Percentiles rank a stretch among this genome's conserved stretches.
Conservation (phyloP, 306 rosid genomes). For the Rosa multiflora region DNA sequence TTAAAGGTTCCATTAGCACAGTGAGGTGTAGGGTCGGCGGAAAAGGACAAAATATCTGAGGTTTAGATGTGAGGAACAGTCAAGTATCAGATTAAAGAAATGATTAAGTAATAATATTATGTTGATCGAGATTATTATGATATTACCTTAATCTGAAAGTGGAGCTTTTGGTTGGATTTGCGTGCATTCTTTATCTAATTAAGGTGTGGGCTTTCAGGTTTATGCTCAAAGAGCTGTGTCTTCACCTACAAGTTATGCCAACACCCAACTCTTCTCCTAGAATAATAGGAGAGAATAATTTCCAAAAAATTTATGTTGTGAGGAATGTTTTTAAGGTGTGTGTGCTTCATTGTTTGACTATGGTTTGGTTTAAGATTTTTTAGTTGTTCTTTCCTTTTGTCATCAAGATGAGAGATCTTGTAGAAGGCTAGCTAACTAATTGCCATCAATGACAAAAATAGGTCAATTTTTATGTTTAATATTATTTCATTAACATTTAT, state of each 20-base stretch:
- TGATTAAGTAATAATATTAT: background rate
- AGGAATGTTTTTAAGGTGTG: background rate
- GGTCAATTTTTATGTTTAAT: too few relatives aligned
- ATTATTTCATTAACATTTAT: too few relatives aligned
- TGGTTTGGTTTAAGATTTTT: background rate
- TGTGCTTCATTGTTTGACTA: background rate
- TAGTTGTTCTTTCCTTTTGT: background rate
- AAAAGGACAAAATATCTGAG: background rate
- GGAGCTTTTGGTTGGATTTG: background rate
- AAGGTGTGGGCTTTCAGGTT: too few relatives aligned
- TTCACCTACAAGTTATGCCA: constrained; percentile 18
- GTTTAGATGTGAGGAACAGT: background rate
- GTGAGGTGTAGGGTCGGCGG: background rate
- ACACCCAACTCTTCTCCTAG: constrained; percentile 9
- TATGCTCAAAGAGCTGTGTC: background rate
- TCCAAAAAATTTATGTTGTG: background rate
- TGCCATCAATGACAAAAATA: background rate
- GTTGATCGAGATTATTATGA: background rate
- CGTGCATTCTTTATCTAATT: background rate
- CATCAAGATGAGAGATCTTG: background rate
- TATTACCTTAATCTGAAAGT: background rate
- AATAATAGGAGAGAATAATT: too few relatives aligned
- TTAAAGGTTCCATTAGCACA: background rate
- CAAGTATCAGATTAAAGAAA: constrained; percentile 1
- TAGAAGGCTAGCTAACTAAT: too few relatives aligned